A percentile compares a stretch with the other conserved stretches of the same genome.
Evolutionary conservation across 768 basidiomycete species (phyloP).

Genomic region (Tylopilus plumbeoviolaceoides): DNA sequence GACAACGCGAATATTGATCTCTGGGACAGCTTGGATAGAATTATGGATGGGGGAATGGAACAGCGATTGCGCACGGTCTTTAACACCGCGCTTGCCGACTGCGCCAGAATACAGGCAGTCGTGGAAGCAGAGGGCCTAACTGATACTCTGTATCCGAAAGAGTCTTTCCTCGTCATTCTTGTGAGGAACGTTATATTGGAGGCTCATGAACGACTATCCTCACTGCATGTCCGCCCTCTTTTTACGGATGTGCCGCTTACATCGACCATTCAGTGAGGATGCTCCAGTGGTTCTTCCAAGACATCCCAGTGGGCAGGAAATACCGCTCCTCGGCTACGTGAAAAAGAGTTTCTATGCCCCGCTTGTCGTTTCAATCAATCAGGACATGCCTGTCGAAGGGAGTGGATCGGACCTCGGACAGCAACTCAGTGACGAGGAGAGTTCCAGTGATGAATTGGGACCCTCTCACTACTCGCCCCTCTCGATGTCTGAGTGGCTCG

Average conservation of each 20-base stretch:
- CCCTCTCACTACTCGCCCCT: neutral
- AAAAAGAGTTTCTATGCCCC: neutral
- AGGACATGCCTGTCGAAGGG: neutral
- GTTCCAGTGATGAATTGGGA: neutral
- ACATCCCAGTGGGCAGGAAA: neutral
- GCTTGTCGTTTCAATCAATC: neutral
- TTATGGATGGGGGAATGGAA: neutral
- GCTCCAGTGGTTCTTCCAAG: neutral
- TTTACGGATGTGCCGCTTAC: too few relatives aligned
- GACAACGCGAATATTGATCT: neutral
- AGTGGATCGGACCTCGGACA: neutral
- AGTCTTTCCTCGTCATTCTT: neutral
- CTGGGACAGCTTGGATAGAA: neutral
- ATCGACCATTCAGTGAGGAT: neutral
- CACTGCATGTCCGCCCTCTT: neutral
- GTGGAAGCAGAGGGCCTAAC: neutral
- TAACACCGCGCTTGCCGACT: neutral
- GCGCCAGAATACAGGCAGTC: conserved; percentile 4
- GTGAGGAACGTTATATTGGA: conserved; percentile 2
- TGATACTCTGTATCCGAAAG: neutral
- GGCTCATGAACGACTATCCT: neutral
- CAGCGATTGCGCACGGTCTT: neutral
- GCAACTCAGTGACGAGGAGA: neutral
- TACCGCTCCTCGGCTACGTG: conserved; percentile 5
- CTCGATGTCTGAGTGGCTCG: conserved; percentile 5